Conservation (phyloP, 495 filamentous ascomycete species). For the Articulospora tetracladia region DNA sequence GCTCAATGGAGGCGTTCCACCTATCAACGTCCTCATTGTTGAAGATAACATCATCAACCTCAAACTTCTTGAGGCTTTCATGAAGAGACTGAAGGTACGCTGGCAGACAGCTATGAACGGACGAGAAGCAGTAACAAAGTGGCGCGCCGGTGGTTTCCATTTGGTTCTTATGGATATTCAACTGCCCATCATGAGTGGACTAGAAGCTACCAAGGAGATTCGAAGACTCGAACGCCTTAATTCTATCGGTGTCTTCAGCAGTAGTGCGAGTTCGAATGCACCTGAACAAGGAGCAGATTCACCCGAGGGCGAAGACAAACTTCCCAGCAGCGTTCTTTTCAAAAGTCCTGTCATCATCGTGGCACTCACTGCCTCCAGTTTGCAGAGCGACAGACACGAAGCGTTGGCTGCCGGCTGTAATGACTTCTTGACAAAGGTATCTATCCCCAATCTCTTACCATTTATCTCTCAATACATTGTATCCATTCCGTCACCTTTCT, state of each 20-base stretch:
- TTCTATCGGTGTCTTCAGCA: constrained; percentile 79
- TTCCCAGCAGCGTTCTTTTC: constrained; percentile 72
- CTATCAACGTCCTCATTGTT: constrained; percentile 96
- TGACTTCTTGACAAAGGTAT: constrained; percentile 96
- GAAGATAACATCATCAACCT: constrained; percentile 99
- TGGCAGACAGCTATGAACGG: constrained; percentile 97
- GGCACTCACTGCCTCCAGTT: constrained; percentile 84
- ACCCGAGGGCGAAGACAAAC: constrained; percentile 55
- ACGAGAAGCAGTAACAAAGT: constrained; percentile 86
- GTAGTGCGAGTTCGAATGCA: constrained; percentile 34
- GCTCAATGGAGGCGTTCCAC: constrained; percentile 80
- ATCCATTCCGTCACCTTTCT: background rate
- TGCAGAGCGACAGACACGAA: constrained; percentile 93
- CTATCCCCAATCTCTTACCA: constrained; percentile 18
- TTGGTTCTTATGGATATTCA: constrained; percentile 99
- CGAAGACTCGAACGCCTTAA: constrained; percentile 84
- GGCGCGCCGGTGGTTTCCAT: constrained; percentile 93
- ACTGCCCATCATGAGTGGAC: constrained; percentile 91
- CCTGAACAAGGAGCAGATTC: constrained; percentile 23
- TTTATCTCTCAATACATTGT: constrained; percentile 2
- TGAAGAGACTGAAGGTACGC: constrained; percentile 94
- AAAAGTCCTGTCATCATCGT: constrained; percentile 98
- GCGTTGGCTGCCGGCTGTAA: constrained; percentile 95
- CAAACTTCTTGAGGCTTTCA: constrained; percentile 87
- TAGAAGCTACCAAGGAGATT: constrained; percentile 97